These are phyloP conservation scores for Rhodotorula babjevae DNA, from an alignment of 768 basidiomycete species.

Conservation along the genomic window DNA sequence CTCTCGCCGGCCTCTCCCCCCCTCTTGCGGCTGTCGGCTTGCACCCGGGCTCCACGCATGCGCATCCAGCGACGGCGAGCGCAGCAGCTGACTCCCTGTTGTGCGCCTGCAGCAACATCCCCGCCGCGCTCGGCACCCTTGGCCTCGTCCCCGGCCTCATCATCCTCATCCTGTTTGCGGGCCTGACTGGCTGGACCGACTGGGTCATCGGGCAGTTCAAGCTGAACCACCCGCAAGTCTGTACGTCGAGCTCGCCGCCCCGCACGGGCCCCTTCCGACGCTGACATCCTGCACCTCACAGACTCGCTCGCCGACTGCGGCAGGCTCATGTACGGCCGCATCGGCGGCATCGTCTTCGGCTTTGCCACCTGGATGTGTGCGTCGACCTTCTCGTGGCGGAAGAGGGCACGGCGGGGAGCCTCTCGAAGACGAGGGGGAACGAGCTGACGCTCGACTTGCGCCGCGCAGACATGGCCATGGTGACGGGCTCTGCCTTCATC, in stretches of 20 bases:
- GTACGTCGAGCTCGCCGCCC: slow-evolving; percentile 2
- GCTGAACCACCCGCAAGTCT: slow-evolving; percentile 22
- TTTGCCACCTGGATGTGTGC: slow-evolving; percentile 22
- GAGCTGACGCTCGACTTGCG: background rate
- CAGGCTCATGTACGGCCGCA: slow-evolving; percentile 10
- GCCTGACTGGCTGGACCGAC: background rate
- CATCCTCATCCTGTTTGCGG: slow-evolving; percentile 3
- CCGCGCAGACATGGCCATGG: slow-evolving; percentile 26
- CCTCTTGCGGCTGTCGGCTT: background rate
- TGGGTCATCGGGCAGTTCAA: slow-evolving; percentile 23
- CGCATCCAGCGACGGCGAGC: no score
- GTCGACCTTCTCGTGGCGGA: background rate
- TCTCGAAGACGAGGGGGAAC: background rate
- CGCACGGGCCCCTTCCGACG: fast-evolving
- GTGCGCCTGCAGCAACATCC: slow-evolving; percentile 8
- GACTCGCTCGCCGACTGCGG: slow-evolving; percentile 31
- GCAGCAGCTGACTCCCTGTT: background rate
- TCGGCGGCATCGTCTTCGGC: slow-evolving; percentile 25
- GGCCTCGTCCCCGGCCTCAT: slow-evolving; percentile 30
- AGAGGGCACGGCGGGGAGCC: no score
- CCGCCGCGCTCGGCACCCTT: slow-evolving; percentile 20
- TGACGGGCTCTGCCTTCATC: slow-evolving; percentile 45
- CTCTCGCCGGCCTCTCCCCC: background rate
- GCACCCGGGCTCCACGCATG: no score
- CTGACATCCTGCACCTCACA: background rate